phyloP scores from a whole-genome alignment of 2,329 filamentous ascomycete genomes.

The Penicillium psychrosexuale region DNA sequence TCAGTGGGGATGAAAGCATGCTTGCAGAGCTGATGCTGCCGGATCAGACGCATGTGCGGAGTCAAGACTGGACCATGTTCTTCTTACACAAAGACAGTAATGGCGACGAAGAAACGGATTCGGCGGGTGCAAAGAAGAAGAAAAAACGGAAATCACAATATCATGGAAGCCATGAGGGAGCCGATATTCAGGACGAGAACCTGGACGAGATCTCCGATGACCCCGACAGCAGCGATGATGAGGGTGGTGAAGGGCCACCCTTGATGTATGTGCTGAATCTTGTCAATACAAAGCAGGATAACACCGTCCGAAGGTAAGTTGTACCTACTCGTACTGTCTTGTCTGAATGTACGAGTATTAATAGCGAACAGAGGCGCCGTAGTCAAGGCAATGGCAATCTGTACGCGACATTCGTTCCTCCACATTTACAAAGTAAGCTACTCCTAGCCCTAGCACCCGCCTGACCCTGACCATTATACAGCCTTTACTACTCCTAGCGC shows the following conservation, averaged over 20 bases:
- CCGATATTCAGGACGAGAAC: slow-evolving; percentile 49
- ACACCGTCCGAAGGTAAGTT: slow-evolving; percentile 68
- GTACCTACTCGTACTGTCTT: background rate
- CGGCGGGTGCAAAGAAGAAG: slow-evolving; percentile 46
- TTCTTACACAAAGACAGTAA: slow-evolving; percentile 95
- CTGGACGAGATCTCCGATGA: slow-evolving; percentile 44
- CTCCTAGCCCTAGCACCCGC: background rate
- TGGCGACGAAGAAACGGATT: slow-evolving; percentile 71
- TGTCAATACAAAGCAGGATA: slow-evolving; percentile 97
- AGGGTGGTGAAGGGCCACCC: slow-evolving; percentile 76
- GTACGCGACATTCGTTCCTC: slow-evolving; percentile 92
- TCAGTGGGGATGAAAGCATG: slow-evolving; percentile 97
- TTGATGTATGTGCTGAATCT: slow-evolving; percentile 95
- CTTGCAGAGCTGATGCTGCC: slow-evolving; percentile 97
- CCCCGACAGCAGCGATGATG: slow-evolving; percentile 57
- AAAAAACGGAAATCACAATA: slow-evolving; percentile 47
- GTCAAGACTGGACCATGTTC: slow-evolving; percentile 99
- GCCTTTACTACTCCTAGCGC: slow-evolving; percentile 82
- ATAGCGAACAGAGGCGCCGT: slow-evolving; percentile 68
- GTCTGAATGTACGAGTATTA: background rate
- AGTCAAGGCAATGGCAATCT: slow-evolving; percentile 98
- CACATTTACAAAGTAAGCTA: slow-evolving; percentile 91
- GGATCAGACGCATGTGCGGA: slow-evolving; percentile 90
- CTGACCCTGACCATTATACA: slow-evolving; percentile 35
- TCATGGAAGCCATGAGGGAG: slow-evolving; percentile 45